Percentiles rank a stretch among this genome's conserved stretches.
Conservation (phyloP, 192 early-diverging fungal genomes). For the Linnemannia hyalina region DNA sequence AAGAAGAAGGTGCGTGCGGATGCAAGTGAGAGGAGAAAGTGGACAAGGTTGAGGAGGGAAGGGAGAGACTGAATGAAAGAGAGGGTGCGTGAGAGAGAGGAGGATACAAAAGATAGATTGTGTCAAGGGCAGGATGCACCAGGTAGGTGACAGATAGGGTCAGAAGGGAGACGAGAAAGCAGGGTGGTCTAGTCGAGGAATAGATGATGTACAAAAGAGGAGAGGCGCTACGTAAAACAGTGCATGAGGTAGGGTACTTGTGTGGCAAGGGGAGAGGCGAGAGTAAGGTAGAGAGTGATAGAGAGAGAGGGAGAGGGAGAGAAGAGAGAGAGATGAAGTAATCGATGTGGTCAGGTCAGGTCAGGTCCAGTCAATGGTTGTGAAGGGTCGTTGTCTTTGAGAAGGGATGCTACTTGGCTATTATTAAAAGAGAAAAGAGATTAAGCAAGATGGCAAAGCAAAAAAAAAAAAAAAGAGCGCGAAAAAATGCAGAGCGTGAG, state of each 20-base stretch:
- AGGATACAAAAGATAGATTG: background rate
- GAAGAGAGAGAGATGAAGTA: background rate
- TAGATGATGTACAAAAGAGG: background rate
- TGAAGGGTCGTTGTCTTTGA: slow-evolving; percentile 1
- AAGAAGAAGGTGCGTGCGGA: background rate
- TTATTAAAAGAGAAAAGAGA: slow-evolving; percentile 1
- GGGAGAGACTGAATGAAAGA: background rate
- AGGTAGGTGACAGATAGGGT: background rate
- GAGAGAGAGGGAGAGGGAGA: background rate
- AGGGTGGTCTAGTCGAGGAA: background rate
- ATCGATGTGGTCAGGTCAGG: background rate
- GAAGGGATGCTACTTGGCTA: background rate
- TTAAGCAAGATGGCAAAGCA: background rate
- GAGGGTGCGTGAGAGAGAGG: background rate
- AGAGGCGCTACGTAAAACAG: background rate
- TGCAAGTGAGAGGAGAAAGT: background rate
- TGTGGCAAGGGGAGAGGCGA: background rate
- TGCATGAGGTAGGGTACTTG: background rate
- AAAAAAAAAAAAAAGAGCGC: background rate
- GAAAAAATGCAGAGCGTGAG: background rate
- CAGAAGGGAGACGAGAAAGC: background rate
- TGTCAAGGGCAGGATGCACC: background rate
- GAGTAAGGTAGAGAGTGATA: background rate
- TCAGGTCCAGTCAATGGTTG: slow-evolving; percentile 13
- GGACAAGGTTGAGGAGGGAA: background rate